phyloP scores from a whole-genome alignment of 2,329 filamentous ascomycete species.

The Microdochium bolleyi region DNA sequence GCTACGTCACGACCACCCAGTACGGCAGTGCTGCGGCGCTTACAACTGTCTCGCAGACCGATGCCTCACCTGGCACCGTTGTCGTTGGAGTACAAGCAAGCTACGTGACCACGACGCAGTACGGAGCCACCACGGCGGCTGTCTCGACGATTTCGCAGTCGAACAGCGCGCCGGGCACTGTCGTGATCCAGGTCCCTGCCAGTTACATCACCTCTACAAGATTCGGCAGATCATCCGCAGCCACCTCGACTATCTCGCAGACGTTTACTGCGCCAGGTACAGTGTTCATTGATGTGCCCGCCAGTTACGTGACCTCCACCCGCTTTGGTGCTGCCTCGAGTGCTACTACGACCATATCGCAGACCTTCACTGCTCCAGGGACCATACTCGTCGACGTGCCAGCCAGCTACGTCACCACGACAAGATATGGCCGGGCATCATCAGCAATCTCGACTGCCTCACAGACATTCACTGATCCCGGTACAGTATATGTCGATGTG shows the following conservation, averaged over 20 bases:
- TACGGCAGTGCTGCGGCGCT: neutral
- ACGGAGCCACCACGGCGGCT: neutral
- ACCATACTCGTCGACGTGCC: conserved; percentile 1
- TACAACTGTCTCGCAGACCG: neutral
- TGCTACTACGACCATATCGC: neutral
- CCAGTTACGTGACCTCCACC: conserved; percentile 5
- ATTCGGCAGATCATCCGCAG: neutral
- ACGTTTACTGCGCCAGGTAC: conserved; percentile 4
- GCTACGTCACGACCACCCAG: neutral
- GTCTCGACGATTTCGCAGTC: neutral
- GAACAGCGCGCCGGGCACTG: neutral
- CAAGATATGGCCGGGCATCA: neutral
- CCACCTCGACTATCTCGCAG: conserved; percentile 1
- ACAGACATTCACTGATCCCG: conserved; percentile 2
- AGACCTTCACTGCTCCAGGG: neutral
- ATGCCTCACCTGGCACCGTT: neutral
- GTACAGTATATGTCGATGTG: conserved; percentile 2
- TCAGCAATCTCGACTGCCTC: neutral
- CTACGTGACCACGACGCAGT: neutral
- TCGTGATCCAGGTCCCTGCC: neutral
- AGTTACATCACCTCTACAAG: neutral
- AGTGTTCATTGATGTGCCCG: conserved; percentile 2
- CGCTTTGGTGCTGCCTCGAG: neutral
- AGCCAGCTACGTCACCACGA: neutral
- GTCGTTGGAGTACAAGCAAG: neutral